Base-by-base conservation (phyloP, 306 rosid species). In the Lathyrus oleraceus region DNA sequence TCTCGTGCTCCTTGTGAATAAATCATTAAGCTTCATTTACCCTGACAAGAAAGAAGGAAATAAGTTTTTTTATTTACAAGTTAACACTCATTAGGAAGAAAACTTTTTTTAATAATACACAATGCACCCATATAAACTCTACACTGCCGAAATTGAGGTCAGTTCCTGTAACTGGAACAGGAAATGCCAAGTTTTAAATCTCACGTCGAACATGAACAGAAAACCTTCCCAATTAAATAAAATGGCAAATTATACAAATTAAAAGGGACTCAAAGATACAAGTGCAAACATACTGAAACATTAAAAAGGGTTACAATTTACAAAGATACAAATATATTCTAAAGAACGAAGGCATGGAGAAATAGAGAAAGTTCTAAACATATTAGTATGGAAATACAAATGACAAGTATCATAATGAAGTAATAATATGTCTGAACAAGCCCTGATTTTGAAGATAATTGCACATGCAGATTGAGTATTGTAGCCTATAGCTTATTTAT, bases 1-100 rank as follows among this genome's bases (percentile, higher is more conserved):
- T 68, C 74, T 68, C 62, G 71, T 87, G 94, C 94, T 84, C 94
- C 98, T 77, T 76, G 67, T 49, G 67, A 70, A 74, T 63, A 73
- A 82, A 76, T 62, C 91, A 87, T 81, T 48, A 42, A 81, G 79
- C 91, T 82, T 91, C 96, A 91, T 91, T 70, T 84, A 86, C 86
- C 90, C 96, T 89, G 91, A 75, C 56, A 81, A 35, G 43, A 68
- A 38, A 71, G 30, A 71, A 51, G 28, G 13, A 76, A 58, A 59
- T 17, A 25, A 49, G 71, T 20, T 64, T 47, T 56, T 35, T 48
- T 47, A 61, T 28, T 36, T 49, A 63, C 14, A 8, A 45, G 61
- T 48, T 36, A 44, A 58, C 58, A 42, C 58, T 32, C 16, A 39
- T 57, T 28, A 35, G 27, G 57, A 54, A 48, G 48, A 65, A 45